Conservation (phyloP, 805 yeast species). For the Candida dendrica region DNA sequence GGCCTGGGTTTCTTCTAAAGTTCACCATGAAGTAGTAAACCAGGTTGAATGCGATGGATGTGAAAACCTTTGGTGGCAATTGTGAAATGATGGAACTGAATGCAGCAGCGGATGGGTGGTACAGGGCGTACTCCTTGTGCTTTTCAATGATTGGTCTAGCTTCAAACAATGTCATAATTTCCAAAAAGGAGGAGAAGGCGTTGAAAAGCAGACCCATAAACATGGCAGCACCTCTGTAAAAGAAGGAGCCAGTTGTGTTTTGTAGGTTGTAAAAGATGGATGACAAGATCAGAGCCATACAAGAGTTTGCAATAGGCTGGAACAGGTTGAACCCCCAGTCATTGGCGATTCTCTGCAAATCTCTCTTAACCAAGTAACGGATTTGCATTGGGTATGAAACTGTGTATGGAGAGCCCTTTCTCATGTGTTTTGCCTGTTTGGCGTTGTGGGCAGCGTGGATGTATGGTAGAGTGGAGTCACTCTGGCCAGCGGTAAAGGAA, state of each 20-base stretch:
- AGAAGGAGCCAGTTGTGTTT: conserved; percentile 35
- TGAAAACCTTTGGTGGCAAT: conserved; percentile 40
- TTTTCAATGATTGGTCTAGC: conserved; percentile 53
- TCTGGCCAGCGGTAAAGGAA: conserved; percentile 26
- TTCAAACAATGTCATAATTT: conserved; percentile 45
- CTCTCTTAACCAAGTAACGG: conserved; percentile 32
- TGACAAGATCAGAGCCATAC: conserved; percentile 44
- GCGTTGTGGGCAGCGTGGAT: conserved; percentile 36
- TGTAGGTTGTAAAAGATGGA: conserved; percentile 46
- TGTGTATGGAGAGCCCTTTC: conserved; percentile 38
- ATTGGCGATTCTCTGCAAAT: conserved; percentile 36
- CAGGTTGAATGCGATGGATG: conserved; percentile 41
- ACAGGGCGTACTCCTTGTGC: conserved; percentile 48
- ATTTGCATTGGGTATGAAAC: conserved; percentile 43
- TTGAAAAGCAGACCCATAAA: conserved; percentile 58
- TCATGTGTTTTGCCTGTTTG: conserved; percentile 36
- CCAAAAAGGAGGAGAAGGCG: conserved; percentile 49
- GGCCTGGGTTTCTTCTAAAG: conserved; percentile 44
- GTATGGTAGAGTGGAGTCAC: conserved; percentile 26
- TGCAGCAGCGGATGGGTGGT: conserved; percentile 56
- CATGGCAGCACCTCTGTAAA: conserved; percentile 49
- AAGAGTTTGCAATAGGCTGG: conserved; percentile 35
- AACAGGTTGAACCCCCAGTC: conserved; percentile 39
- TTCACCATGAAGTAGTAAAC: conserved; percentile 47
- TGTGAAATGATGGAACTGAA: conserved; percentile 45